Evolutionary conservation across 2,329 filamentous ascomycete genomes (phyloP).

Genomic region (Byssochlamys sp.): DNA sequence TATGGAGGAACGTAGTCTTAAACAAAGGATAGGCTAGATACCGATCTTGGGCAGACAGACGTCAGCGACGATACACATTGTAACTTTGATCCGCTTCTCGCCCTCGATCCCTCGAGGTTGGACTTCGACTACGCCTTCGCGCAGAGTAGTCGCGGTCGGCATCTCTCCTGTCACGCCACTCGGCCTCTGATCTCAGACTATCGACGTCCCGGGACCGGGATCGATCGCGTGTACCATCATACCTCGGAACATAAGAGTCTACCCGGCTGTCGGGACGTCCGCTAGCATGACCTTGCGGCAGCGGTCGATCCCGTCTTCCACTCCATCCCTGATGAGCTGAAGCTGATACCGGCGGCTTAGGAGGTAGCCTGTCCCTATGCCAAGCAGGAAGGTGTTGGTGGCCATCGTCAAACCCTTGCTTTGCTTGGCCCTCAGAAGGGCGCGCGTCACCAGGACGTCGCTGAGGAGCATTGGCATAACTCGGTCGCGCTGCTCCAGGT

Average conservation of each 20-base stretch:
- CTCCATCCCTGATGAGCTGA: conserved; percentile 22
- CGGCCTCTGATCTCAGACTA: conserved; percentile 10
- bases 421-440: conserved; percentile 10
- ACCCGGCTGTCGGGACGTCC: conserved; percentile 17
- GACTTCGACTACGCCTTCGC: conserved; percentile 28
- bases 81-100: conserved; percentile 12
- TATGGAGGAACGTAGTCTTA: background rate
- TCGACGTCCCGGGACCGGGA: conserved; percentile 15
- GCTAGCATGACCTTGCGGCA: conserved; percentile 14
- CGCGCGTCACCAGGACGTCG: conserved; percentile 20
- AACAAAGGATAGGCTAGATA: background rate
- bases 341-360: conserved; percentile 25
- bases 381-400: conserved; percentile 16
- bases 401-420: conserved; percentile 13
- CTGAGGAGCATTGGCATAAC: conserved; percentile 16
- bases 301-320: conserved; percentile 19
- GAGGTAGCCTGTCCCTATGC: conserved; percentile 26
- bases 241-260: conserved; percentile 31
- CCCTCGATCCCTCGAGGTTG: conserved; percentile 16
- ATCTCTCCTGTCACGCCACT: conserved; percentile 21
- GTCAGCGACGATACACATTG: conserved; percentile 15
- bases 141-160: conserved; percentile 17
- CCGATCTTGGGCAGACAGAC: conserved; percentile 1
- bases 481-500: conserved; percentile 23
- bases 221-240: conserved; percentile 18